Evolutionary conservation across 192 early-diverging fungal genomes (phyloP).

Genomic region (Umbelopsis vinacea): DNA sequence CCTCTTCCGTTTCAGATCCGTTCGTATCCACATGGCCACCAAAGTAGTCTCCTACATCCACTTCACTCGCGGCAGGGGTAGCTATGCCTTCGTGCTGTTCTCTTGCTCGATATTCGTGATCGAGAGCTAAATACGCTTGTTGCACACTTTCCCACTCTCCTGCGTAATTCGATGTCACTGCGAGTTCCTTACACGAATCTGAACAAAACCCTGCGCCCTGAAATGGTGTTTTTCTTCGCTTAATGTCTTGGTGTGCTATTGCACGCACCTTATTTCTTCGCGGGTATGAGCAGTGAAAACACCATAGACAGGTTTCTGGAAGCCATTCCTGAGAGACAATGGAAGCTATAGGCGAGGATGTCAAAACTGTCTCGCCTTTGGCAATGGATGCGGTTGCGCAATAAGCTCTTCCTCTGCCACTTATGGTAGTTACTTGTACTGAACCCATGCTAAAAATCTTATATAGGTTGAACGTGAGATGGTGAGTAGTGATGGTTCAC

Average conservation of each 20-base stretch:
- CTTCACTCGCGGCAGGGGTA: conserved; percentile 19
- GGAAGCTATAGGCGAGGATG: conserved; percentile 25
- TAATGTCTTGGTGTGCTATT: not conserved
- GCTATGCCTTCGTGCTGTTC: not conserved
- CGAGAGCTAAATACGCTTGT: conserved; percentile 11
- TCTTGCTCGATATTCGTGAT: conserved; percentile 16
- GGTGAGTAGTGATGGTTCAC: not conserved
- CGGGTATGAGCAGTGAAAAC: conserved; percentile 35
- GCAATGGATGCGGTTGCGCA: conserved; percentile 20
- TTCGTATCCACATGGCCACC: not conserved
- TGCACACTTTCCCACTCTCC: conserved; percentile 11
- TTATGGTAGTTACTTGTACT: conserved; percentile 21
- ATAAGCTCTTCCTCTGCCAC: conserved; percentile 32
- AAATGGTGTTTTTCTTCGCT: not conserved
- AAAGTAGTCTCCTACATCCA: not conserved
- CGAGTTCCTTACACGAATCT: conserved; percentile 22
- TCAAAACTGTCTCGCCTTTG: conserved; percentile 21
- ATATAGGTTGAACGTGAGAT: not conserved
- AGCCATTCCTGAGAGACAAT: conserved; percentile 30
- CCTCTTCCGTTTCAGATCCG: not conserved
- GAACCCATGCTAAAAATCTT: not conserved
- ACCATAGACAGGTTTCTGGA: conserved; percentile 34
- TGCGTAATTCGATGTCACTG: not conserved
- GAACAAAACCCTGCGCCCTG: conserved; percentile 29
- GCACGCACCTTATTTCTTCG: conserved; percentile 27